A percentile compares a stretch with the other conserved stretches of the same genome.
Evolutionary conservation across 495 filamentous ascomycete genomes (phyloP).

Genomic region (Venustampulla echinocandica): DNA sequence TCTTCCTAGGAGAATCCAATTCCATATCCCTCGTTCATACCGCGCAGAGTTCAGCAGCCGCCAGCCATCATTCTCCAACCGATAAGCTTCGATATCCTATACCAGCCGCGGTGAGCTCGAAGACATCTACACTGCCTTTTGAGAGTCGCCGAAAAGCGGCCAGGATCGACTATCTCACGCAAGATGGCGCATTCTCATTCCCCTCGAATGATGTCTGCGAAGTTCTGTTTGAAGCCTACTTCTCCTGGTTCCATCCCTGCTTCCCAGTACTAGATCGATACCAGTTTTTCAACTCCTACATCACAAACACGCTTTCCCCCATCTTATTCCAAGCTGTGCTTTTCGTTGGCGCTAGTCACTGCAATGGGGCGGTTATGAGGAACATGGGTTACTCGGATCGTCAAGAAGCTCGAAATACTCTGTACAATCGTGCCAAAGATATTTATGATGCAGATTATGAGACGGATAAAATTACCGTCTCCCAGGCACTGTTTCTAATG

Average conservation of each 20-base stretch:
- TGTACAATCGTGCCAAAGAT: constrained; percentile 35
- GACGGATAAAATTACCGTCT: constrained; percentile 29
- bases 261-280: constrained; percentile 34
- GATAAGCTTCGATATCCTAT: constrained; percentile 5
- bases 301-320: constrained; percentile 28
- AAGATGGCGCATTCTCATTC: constrained; percentile 32
- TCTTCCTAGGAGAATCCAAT: constrained; percentile 8
- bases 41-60: not conserved
- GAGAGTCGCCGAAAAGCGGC: not conserved
- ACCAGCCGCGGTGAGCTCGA: not conserved
- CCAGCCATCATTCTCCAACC: not conserved
- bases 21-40: constrained; percentile 4
- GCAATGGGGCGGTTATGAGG: constrained; percentile 27
- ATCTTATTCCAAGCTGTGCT: constrained; percentile 35
- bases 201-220: constrained; percentile 28
- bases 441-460: constrained; percentile 38
- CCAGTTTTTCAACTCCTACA: constrained; percentile 23
- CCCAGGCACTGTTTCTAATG: constrained; percentile 36
- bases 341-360: constrained; percentile 36
- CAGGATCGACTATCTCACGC: constrained; percentile 25
- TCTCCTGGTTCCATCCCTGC: constrained; percentile 39
- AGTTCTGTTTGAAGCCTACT: constrained; percentile 31
- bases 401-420: constrained; percentile 32
- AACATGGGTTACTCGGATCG: constrained; percentile 28
- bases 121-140: not conserved